Conservation (phyloP, 2,329 filamentous ascomycete species). For the Fusarium irregulare region DNA sequence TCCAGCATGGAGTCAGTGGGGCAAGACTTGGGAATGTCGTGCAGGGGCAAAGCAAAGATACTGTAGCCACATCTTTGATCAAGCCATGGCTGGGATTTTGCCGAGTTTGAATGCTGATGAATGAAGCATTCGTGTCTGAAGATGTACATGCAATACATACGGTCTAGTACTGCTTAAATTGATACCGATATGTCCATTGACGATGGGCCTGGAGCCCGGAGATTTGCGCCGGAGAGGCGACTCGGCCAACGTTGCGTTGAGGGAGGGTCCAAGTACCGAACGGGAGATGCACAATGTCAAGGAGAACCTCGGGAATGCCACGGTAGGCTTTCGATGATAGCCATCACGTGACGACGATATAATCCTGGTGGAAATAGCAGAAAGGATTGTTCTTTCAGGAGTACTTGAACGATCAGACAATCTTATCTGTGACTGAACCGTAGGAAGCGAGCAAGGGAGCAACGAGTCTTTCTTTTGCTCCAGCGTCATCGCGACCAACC, state of each 20-base stretch:
- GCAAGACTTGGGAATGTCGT: slow-evolving; percentile 43
- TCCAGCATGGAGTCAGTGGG: slow-evolving; percentile 42
- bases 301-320: slow-evolving; percentile 45
- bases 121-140: not conserved
- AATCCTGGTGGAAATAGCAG: not conserved
- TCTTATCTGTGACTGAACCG: not conserved
- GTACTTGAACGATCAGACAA: not conserved
- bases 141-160: not conserved
- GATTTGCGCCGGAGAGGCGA: slow-evolving; percentile 21
- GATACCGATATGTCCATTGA: not conserved
- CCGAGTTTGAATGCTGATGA: slow-evolving; percentile 1
- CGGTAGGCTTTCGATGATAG: slow-evolving; percentile 26
- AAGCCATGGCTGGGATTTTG: slow-evolving; percentile 5
- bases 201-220: not conserved
- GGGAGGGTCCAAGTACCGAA: slow-evolving; percentile 42
- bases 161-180: too few relatives aligned
- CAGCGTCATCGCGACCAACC: not conserved
- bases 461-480: not conserved
- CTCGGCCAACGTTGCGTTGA: slow-evolving; percentile 23
- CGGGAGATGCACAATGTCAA: slow-evolving; percentile 43
- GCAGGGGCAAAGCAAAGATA: slow-evolving; percentile 40
- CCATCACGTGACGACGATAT: slow-evolving; percentile 28
- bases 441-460: not conserved
- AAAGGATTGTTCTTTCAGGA: not conserved
- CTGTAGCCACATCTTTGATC: slow-evolving; percentile 33